Evolutionary conservation across 768 basidiomycete species (phyloP), one percentile per base, ranked within the genome.

Genomic region (Pisolithus sp.): DNA sequence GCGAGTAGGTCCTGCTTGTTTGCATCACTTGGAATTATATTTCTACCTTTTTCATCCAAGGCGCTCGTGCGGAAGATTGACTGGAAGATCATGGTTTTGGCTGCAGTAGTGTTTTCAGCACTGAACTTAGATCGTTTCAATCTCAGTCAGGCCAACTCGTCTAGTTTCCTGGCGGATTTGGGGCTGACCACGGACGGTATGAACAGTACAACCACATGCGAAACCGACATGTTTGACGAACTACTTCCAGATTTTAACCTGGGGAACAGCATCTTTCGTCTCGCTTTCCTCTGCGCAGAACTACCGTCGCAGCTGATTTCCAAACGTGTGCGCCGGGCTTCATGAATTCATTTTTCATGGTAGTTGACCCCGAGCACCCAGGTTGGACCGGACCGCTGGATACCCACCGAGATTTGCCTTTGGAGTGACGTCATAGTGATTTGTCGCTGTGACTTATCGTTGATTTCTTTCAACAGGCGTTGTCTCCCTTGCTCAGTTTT

Each of bases 371-470:
- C 43, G 47, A 20, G 12, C 23, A 17, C 44, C 43, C 28, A 79
- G 76, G 54, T 81, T 36, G 82, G 83, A 4, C 81, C 82, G 4
- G 82, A 85, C 62, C 74, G 78, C 21, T 83, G 79, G 81, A 81
- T 82, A 62, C 79, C 81, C 5, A 74, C 71, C 2, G 80, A 82
- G 61, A 79, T 81, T 68, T 76, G 75, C 48, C 53, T 73, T 15
- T 81, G 79, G 79, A 75, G 77, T 66, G 31, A 28, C 2, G 8
- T 4, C 4, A 5, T 23, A 10, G 8, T 1, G 5, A 23, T 0
- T 9, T 12, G 2, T 31, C 15, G 10, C 7, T 7, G 43, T 13
- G 5, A n/a, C 23, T 31, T n/a, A 28, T 3, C 13, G 21, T 52
- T 50, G 8, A 34, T 15, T 4, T 3, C 0, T 4, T 21, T 2